These are phyloP conservation scores for Ceratocystis harringtonii DNA, from an alignment of 2,329 filamentous ascomycete genomes.

Conservation along the genomic window DNA sequence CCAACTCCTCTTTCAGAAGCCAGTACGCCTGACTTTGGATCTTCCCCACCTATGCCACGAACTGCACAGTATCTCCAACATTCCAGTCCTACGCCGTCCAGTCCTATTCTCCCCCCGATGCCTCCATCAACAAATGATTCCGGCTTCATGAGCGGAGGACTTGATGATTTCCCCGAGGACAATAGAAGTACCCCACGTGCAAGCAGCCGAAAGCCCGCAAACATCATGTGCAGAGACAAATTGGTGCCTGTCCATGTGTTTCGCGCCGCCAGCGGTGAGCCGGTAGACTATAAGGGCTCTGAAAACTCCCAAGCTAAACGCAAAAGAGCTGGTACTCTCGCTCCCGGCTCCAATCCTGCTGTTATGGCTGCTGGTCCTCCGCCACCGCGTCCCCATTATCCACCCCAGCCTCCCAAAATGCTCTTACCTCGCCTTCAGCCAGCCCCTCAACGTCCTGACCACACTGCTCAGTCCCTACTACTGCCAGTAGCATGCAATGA, in stretches of 20 bases:
- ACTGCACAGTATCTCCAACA: constrained; percentile 36
- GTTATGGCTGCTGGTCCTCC: constrained; percentile 20
- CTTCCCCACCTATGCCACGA: constrained; percentile 71
- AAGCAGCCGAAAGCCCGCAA: constrained; percentile 2
- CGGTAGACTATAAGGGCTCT: constrained; percentile 10
- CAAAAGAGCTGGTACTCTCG: constrained; percentile 14
- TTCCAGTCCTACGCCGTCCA: constrained; percentile 58
- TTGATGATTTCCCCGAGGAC: constrained; percentile 48
- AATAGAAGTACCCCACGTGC: constrained; percentile 10
- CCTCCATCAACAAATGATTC: constrained; percentile 54
- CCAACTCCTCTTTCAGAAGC: constrained; percentile 42
- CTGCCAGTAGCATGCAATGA: neutral
- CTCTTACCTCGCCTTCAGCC: neutral
- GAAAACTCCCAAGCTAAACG: constrained; percentile 5
- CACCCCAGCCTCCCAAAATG: constrained; percentile 20
- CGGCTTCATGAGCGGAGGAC: constrained; percentile 69
- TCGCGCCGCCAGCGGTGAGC: constrained; percentile 8
- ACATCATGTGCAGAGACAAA: constrained; percentile 12
- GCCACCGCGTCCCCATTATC: constrained; percentile 15
- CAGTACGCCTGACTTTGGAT: constrained; percentile 71
- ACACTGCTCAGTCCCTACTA: neutral
- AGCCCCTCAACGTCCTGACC: neutral
- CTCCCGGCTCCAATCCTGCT: constrained; percentile 28
- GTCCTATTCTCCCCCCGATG: constrained; percentile 57
- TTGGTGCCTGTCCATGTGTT: constrained; percentile 16